Conservation (phyloP, 768 basidiomycete genomes). For the Collybiopsis confluens region DNA sequence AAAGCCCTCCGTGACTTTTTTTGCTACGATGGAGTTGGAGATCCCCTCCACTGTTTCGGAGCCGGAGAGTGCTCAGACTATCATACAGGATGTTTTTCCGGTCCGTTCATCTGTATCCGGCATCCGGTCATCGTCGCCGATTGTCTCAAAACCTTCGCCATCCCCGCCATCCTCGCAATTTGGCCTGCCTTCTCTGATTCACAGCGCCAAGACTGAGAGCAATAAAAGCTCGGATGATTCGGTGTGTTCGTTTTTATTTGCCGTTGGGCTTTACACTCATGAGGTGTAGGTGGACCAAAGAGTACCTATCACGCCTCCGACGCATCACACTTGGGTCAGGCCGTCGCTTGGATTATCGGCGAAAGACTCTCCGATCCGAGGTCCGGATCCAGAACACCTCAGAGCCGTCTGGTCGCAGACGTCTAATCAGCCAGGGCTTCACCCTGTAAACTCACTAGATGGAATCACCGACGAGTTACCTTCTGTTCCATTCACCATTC, state of each 20-base stretch:
- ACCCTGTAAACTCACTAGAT: constrained; percentile 75
- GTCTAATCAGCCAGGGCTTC: constrained; percentile 62
- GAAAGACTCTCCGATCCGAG: constrained; percentile 67
- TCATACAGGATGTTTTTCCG: not conserved
- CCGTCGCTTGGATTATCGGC: constrained; percentile 49
- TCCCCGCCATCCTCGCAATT: constrained; percentile 9
- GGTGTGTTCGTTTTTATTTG: constrained; percentile 31
- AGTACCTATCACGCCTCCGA: constrained; percentile 43
- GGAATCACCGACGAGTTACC: constrained; percentile 82
- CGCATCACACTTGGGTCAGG: constrained; percentile 47
- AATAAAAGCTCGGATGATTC: constrained; percentile 48
- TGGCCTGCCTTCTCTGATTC: constrained; percentile 22
- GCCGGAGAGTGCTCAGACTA: constrained; percentile 17
- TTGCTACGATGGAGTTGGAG: constrained; percentile 76
- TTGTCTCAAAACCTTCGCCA: constrained; percentile 13
- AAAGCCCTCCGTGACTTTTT: constrained; percentile 62
- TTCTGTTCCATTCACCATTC: constrained; percentile 72
- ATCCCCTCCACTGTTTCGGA: constrained; percentile 20
- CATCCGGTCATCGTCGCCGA: not conserved
- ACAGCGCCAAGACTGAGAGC: constrained; percentile 36
- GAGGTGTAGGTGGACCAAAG: constrained; percentile 35
- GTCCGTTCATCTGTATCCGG: not conserved
- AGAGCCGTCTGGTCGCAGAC: constrained; percentile 84
- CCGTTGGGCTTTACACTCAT: constrained; percentile 10
- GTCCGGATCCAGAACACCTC: constrained; percentile 78